A percentile compares a stretch with the other conserved stretches of the same genome.
Evolutionary conservation across 2,329 filamentous ascomycete species (phyloP).

Genomic region (Grosmannia penicillata): DNA sequence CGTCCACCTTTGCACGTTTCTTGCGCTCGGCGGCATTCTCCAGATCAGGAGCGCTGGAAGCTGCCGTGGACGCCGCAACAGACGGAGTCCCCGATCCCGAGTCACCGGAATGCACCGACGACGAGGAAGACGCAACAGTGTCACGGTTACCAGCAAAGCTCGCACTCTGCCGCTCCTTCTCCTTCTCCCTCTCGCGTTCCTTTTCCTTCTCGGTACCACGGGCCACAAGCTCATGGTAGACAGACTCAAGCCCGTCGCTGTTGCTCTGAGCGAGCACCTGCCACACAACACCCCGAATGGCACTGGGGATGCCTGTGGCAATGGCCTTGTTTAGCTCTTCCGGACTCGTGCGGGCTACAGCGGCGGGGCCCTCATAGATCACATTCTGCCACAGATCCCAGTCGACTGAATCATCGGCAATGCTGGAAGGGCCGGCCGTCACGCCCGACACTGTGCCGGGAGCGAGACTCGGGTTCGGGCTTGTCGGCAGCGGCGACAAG

Average conservation of each 20-base stretch:
- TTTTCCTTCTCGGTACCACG: slow-evolving; percentile 72
- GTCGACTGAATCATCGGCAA: slow-evolving; percentile 59
- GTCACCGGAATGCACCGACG: slow-evolving; percentile 66
- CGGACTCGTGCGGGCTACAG: slow-evolving; percentile 72
- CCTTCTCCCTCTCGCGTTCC: slow-evolving; percentile 56
- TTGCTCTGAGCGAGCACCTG: slow-evolving; percentile 94
- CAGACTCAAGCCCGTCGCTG: slow-evolving; percentile 71
- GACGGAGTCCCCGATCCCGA: slow-evolving; percentile 32
- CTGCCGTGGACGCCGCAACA: slow-evolving; percentile 11
- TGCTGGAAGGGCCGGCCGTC: slow-evolving; percentile 57
- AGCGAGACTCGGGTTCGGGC: slow-evolving; percentile 55
- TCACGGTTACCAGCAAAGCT: slow-evolving; percentile 53
- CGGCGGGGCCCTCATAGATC: slow-evolving; percentile 84
- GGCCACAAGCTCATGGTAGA: slow-evolving; percentile 70
- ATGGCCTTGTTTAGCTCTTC: slow-evolving; percentile 86
- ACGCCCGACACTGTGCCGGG: slow-evolving; percentile 79
- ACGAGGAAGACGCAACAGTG: slow-evolving; percentile 57
- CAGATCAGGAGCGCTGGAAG: slow-evolving; percentile 48
- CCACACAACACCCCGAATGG: slow-evolving; percentile 97
- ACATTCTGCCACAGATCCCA: slow-evolving; percentile 98
- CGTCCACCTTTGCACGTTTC: slow-evolving; percentile 67
- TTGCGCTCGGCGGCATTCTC: slow-evolving; percentile 53
- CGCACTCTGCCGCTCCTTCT: slow-evolving; percentile 49
- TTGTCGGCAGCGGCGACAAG: slow-evolving; percentile 40
- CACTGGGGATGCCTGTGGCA: slow-evolving; percentile 81